Base-by-base conservation (phyloP, 139 green algal genomes). In the Limnomonas spitsbergensis region DNA sequence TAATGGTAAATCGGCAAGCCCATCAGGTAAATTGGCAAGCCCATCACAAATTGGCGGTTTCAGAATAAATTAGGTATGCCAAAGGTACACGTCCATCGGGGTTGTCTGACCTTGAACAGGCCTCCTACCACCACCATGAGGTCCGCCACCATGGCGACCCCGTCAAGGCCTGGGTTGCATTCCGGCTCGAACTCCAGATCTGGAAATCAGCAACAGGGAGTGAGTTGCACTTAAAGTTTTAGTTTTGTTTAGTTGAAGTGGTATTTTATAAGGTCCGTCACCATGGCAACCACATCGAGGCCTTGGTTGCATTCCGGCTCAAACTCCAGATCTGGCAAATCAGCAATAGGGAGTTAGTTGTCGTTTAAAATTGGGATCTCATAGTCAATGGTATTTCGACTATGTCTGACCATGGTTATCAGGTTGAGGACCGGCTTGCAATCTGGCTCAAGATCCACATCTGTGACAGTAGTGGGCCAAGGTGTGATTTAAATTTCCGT, bases 301-400 rank as follows among this genome's bases (percentile, higher is more conserved):
- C 80, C 81, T 0, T 84, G 73, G 75, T 95, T 97, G 53, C 38
- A 29, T 0, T 53, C 81, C 0, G 67, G 79, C 14, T 69, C 56
- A 69, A 83, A 96, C 82, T 97, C 93, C 31, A 96, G 75, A 78
- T 97, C 82, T 86, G 56, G 4, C n/a, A 36, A 24, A 70, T 70
- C 56, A 24, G 56, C 7, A 6, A 54, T 37, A 74, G n/a, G n/a
- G n/a, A n/a, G n/a, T n/a, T n/a, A n/a, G n/a, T n/a, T n/a, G n/a
- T n/a, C n/a, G n/a, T n/a, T n/a, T n/a, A n/a, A n/a, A n/a, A n/a
- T n/a, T n/a, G n/a, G n/a, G n/a, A n/a, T n/a, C n/a, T n/a, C n/a
- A n/a, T n/a, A n/a, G n/a, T n/a, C n/a, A n/a, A n/a, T n/a, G n/a
- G n/a, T n/a, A n/a, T n/a, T n/a, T n/a, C n/a, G 96, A 54, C 96